A percentile compares a stretch with the other conserved stretches of the same genome.
Conservation (phyloP, 441 rosid genomes). For the Adansonia gregorii region DNA sequence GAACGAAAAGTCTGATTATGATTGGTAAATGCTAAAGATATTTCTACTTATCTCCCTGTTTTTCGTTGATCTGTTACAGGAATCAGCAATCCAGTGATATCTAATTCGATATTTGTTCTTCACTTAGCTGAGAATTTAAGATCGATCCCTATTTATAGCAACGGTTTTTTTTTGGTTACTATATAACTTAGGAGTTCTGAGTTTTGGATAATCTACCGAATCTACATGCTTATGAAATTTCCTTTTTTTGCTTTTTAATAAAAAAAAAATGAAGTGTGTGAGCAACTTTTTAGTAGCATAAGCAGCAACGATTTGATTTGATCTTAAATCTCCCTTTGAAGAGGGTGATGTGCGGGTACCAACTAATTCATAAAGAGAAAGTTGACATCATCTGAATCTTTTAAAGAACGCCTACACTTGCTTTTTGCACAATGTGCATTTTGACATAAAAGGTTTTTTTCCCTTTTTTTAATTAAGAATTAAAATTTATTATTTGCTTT, state of each 20-base stretch:
- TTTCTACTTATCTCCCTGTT: background rate
- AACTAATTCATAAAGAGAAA: conserved; percentile 6
- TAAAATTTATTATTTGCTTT: background rate
- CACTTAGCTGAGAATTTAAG: background rate
- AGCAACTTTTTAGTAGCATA: too few species aligned
- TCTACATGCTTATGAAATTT: background rate
- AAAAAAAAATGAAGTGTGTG: background rate
- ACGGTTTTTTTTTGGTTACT: background rate
- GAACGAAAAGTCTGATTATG: conserved; percentile 75
- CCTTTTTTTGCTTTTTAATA: conserved; percentile 1
- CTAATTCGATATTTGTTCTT: background rate
- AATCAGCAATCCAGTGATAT: background rate
- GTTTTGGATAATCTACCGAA: background rate
- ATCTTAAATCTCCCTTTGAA: conserved; percentile 19
- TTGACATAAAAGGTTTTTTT: background rate
- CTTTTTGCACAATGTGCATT: conserved; percentile 8
- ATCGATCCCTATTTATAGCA: background rate
- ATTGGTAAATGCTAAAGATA: conserved; percentile 56
- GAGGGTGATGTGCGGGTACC: conserved; percentile 17
- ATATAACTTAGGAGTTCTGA: background rate
- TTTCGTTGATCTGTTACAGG: background rate
- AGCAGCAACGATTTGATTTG: conserved; percentile 16
- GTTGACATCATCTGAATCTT: conserved; percentile 3
- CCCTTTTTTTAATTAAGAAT: background rate
- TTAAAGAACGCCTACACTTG: conserved; percentile 1